Percentiles rank a stretch among this genome's conserved stretches.
Conservation (phyloP, 2,329 filamentous ascomycete species). For the Pseudogymnoascus sp. region DNA sequence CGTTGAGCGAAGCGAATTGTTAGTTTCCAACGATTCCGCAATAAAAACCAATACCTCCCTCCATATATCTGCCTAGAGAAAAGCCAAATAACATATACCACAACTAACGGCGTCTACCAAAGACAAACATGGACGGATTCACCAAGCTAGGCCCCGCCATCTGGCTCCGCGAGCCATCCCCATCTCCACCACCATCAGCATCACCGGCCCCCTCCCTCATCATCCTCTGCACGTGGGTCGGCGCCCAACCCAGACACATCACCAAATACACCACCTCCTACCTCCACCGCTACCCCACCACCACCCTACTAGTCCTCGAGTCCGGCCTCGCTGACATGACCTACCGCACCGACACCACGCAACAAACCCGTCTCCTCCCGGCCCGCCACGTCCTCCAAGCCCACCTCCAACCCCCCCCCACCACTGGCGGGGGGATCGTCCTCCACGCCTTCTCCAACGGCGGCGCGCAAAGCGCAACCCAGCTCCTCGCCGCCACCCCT, state of each 20-base stretch:
- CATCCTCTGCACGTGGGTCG: slow-evolving; percentile 50
- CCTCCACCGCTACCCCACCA: slow-evolving; percentile 40
- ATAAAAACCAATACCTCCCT: neutral
- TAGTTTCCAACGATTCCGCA: too few species aligned
- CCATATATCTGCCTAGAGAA: neutral
- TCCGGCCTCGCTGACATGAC: neutral
- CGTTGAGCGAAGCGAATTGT: too few species aligned
- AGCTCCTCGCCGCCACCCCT: slow-evolving; percentile 15
- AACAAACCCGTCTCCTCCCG: slow-evolving; percentile 27
- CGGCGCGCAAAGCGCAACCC: slow-evolving; percentile 33
- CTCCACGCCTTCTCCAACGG: slow-evolving; percentile 51
- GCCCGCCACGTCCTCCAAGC: slow-evolving; percentile 27
- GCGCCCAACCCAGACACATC: slow-evolving; percentile 45
- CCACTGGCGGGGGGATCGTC: slow-evolving; percentile 34
- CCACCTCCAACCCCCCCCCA: slow-evolving; percentile 12
- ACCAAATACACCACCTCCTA: slow-evolving; percentile 48
- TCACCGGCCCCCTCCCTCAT: slow-evolving; percentile 21
- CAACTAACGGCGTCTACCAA: neutral
- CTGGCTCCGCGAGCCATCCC: neutral
- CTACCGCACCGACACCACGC: neutral
- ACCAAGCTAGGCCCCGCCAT: neutral
- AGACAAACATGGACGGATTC: neutral
- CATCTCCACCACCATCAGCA: neutral
- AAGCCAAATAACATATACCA: neutral
- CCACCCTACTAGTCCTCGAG: slow-evolving; percentile 19